Conservation (phyloP, 352 stramenopile genomes). For the Pythium myriotylum region DNA sequence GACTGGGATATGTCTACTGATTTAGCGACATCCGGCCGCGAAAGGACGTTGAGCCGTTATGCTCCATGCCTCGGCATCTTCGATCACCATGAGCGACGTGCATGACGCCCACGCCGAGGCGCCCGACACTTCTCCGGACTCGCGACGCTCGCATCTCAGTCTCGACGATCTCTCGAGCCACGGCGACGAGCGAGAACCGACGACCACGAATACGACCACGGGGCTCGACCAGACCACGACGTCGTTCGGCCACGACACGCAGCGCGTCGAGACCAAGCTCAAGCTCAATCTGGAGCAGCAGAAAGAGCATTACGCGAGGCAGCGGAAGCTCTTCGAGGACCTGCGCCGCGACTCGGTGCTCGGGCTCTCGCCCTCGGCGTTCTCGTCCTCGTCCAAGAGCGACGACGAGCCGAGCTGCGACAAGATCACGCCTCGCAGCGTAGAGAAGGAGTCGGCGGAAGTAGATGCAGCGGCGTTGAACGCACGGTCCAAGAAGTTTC, state of each 20-base stretch:
- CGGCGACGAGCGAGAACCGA: constrained; percentile 4
- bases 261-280: constrained; percentile 51
- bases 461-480: background rate
- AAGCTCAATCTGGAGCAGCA: constrained; percentile 60
- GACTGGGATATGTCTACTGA: too few relatives aligned
- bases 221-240: background rate
- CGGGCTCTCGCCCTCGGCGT: constrained; percentile 20
- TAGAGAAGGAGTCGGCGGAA: background rate
- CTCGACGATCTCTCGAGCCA: constrained; percentile 50
- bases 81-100: background rate
- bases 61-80: background rate
- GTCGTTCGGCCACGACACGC: constrained; percentile 23
- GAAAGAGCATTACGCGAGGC: constrained; percentile 61
- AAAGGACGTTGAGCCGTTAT: background rate
- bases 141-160: constrained; percentile 36
- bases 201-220: constrained; percentile 1
- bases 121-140: constrained; percentile 24
- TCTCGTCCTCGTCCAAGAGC: constrained; percentile 30
- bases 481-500: constrained; percentile 5
- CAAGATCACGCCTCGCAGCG: background rate
- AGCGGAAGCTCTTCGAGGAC: constrained; percentile 63
- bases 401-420: constrained; percentile 5
- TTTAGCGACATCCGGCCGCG: too few relatives aligned
- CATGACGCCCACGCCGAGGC: too few relatives aligned
- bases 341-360: constrained; percentile 32